Evolutionary conservation across 1,284 basidiomycete genomes (phyloP).

Genomic region (Cutaneotrichosporon mucoides): DNA sequence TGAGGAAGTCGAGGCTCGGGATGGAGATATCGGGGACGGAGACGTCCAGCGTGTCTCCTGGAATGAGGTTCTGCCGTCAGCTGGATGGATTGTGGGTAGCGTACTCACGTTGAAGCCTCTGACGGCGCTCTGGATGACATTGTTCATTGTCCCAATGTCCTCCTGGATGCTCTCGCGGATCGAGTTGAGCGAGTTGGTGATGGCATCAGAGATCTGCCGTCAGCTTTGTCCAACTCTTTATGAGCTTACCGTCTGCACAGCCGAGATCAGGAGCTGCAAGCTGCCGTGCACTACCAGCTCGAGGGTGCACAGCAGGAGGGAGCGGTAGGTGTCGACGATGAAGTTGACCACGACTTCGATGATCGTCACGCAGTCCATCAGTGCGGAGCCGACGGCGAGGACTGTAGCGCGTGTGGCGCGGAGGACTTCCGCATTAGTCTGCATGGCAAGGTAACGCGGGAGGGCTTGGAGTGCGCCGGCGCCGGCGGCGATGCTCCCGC

Average conservation of each 20-base stretch:
- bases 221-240: background rate
- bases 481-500: conserved; percentile 74
- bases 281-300: conserved; percentile 81
- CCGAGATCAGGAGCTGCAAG: conserved; percentile 71
- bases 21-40: conserved; percentile 64
- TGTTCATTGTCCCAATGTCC: conserved; percentile 66
- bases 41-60: conserved; percentile 53
- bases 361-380: conserved; percentile 63
- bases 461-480: conserved; percentile 76
- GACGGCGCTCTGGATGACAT: conserved; percentile 62
- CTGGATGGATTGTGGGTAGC: background rate
- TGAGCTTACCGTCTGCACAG: conserved; percentile 58
- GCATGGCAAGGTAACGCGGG: conserved; percentile 78
- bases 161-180: conserved; percentile 66
- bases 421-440: conserved; percentile 73
- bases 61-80: conserved; percentile 55
- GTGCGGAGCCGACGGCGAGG: conserved; percentile 65
- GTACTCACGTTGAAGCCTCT: conserved; percentile 59
- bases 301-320: conserved; percentile 84
- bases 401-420: conserved; percentile 73
- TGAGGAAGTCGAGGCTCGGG: conserved; percentile 65
- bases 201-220: conserved; percentile 63
- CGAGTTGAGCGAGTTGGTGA: conserved; percentile 59
- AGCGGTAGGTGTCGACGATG: conserved; percentile 84
- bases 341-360: conserved; percentile 88